Evolutionary conservation across 2,329 filamentous ascomycete genomes (phyloP).

Genomic region (Fusarium sp.): DNA sequence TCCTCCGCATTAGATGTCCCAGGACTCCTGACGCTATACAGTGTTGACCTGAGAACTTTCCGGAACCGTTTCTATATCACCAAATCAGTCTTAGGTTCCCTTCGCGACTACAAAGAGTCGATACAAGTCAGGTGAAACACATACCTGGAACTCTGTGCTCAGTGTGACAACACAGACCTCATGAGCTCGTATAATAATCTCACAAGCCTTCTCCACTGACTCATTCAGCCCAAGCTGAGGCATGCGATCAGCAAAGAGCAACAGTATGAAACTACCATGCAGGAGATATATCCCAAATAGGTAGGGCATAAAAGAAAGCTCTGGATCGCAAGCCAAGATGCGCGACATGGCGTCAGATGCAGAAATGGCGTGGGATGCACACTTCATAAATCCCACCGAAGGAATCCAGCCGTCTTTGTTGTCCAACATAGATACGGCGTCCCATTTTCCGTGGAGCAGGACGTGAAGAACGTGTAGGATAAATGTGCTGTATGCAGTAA

Average conservation of each 20-base stretch:
- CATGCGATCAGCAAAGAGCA: constrained; percentile 7
- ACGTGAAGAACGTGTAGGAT: constrained; percentile 1
- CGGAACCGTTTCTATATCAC: background rate
- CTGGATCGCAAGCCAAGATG: background rate
- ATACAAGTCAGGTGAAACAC: too few relatives aligned
- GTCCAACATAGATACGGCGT: background rate
- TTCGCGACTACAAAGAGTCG: background rate
- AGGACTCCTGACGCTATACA: constrained; percentile 4
- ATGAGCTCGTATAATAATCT: constrained; percentile 4
- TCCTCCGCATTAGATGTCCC: background rate
- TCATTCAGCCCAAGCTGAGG: background rate
- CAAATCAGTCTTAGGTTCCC: background rate
- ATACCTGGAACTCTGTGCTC: constrained; percentile 3
- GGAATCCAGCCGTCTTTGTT: constrained; percentile 10
- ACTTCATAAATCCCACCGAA: constrained; percentile 6
- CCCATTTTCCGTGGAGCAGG: background rate
- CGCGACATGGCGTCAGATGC: constrained; percentile 5
- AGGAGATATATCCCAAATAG: background rate
- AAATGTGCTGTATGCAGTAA: constrained; percentile 8
- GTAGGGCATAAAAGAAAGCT: constrained; percentile 6
- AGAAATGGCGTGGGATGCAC: background rate
- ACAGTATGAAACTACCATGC: background rate
- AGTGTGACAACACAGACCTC: constrained; percentile 5
- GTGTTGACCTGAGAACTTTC: background rate
- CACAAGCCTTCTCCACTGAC: background rate